Conservation (phyloP, 768 basidiomycete species). For the Rhodotorula toruloides region DNA sequence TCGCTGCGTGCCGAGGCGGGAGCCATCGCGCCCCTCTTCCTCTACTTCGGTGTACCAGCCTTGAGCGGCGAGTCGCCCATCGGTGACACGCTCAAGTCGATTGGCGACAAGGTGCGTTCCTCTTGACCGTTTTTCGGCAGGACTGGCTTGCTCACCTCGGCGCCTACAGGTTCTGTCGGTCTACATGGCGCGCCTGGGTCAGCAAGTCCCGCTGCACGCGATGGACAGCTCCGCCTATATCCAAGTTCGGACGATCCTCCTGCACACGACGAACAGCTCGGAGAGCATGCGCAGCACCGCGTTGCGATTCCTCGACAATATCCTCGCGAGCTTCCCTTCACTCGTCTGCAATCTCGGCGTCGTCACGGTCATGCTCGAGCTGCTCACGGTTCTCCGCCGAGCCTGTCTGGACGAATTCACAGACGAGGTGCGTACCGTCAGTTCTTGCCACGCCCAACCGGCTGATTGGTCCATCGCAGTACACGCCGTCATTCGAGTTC, state of each 20-base stretch:
- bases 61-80: constrained; percentile 49
- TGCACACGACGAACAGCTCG: constrained; percentile 74
- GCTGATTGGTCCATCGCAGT: constrained; percentile 52
- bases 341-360: constrained; percentile 84
- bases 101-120: constrained; percentile 49
- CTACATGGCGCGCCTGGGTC: background rate
- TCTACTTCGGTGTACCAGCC: constrained; percentile 81
- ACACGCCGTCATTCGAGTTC: constrained; percentile 79
- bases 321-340: constrained; percentile 87
- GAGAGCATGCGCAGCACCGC: constrained; percentile 76
- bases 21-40: constrained; percentile 70
- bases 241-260: constrained; percentile 70
- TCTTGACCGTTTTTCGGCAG: constrained; percentile 56
- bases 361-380: constrained; percentile 83
- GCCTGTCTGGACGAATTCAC: constrained; percentile 84
- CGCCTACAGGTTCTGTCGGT: constrained; percentile 58
- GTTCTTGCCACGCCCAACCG: background rate
- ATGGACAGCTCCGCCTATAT: constrained; percentile 58
- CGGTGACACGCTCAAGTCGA: constrained; percentile 55
- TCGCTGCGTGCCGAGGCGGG: constrained; percentile 74
- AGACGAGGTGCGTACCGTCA: constrained; percentile 67
- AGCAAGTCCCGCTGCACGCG: background rate
- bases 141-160: constrained; percentile 51
- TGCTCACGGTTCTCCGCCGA: constrained; percentile 77
- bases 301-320: constrained; percentile 70